Evolutionary conservation across 495 filamentous ascomycete species (phyloP).

Genomic region (Penicilliopsis zonata): DNA sequence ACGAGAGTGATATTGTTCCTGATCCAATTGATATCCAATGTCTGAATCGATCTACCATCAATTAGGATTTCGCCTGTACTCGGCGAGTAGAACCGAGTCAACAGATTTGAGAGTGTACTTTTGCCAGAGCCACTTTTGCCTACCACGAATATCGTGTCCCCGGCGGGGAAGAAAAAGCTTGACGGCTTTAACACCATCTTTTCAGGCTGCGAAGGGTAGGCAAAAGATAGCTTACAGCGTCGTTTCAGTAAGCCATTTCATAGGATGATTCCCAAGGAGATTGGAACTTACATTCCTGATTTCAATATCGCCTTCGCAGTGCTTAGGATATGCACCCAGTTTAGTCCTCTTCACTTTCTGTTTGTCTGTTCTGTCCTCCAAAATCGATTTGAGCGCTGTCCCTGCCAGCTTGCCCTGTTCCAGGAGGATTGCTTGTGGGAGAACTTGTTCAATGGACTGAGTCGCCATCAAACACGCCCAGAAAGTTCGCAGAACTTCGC

Average conservation of each 20-base stretch:
- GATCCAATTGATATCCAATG: constrained; percentile 59
- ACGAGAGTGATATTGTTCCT: constrained; percentile 69
- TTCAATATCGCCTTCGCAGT: constrained; percentile 54
- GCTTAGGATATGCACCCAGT: constrained; percentile 14
- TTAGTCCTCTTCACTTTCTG: constrained; percentile 9
- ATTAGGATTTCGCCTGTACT: constrained; percentile 53
- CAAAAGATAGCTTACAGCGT: constrained; percentile 55
- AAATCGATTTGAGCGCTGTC: constrained; percentile 38
- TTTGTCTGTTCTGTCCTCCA: constrained; percentile 15
- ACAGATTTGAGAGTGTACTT: constrained; percentile 72
- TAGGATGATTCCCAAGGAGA: neutral
- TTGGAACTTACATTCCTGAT: constrained; percentile 51
- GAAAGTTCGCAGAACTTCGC: constrained; percentile 71
- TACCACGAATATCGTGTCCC: constrained; percentile 69
- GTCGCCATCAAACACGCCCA: constrained; percentile 68
- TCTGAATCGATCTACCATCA: constrained; percentile 51
- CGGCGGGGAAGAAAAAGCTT: constrained; percentile 57
- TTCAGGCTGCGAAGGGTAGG: constrained; percentile 65
- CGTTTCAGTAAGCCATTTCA: constrained; percentile 1
- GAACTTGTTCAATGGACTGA: constrained; percentile 56
- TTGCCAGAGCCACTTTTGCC: constrained; percentile 89
- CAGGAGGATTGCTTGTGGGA: constrained; percentile 64
- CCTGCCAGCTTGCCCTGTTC: constrained; percentile 73
- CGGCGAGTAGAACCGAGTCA: constrained; percentile 66
- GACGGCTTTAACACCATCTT: constrained; percentile 46